Conservation (phyloP, 441 rosid species). For the Viola pubescens region DNA sequence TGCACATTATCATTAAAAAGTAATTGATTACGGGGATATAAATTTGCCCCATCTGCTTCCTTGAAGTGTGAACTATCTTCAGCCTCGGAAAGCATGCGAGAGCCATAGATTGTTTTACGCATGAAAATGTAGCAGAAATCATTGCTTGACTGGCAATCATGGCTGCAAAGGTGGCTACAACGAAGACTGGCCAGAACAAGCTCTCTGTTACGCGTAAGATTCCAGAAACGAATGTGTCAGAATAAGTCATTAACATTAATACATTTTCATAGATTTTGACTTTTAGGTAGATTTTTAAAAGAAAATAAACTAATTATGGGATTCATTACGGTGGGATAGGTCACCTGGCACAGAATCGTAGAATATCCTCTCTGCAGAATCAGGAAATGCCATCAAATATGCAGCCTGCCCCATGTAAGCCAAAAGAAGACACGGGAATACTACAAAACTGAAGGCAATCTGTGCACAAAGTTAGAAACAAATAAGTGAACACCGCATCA, state of each 20-base stretch:
- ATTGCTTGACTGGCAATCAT: constrained; percentile 99
- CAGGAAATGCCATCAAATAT: constrained; percentile 57
- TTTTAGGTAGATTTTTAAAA: neutral
- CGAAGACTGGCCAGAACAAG: constrained; percentile 89
- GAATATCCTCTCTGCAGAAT: constrained; percentile 57
- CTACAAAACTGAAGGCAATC: constrained; percentile 78
- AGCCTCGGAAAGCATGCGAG: constrained; percentile 94
- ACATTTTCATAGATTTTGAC: neutral
- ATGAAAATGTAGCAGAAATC: constrained; percentile 97
- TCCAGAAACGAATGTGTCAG: constrained; percentile 17
- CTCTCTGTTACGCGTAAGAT: constrained; percentile 36
- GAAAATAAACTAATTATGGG: constrained; percentile 8
- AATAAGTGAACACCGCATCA: constrained; percentile 3
- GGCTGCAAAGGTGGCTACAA: constrained; percentile 80
- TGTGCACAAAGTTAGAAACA: constrained; percentile 21
- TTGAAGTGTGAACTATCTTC: constrained; percentile 92
- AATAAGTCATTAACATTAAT: constrained; percentile 3
- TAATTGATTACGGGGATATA: constrained; percentile 86
- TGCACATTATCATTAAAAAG: constrained; percentile 90
- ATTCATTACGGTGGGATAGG: constrained; percentile 1
- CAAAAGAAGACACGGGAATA: constrained; percentile 91
- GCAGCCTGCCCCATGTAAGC: constrained; percentile 98
- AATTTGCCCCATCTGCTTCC: constrained; percentile 78
- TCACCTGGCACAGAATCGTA: constrained; percentile 91
- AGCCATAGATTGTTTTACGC: constrained; percentile 93